Base-by-base conservation (phyloP, 495 filamentous ascomycete species). In the Trichoderma virens region DNA sequence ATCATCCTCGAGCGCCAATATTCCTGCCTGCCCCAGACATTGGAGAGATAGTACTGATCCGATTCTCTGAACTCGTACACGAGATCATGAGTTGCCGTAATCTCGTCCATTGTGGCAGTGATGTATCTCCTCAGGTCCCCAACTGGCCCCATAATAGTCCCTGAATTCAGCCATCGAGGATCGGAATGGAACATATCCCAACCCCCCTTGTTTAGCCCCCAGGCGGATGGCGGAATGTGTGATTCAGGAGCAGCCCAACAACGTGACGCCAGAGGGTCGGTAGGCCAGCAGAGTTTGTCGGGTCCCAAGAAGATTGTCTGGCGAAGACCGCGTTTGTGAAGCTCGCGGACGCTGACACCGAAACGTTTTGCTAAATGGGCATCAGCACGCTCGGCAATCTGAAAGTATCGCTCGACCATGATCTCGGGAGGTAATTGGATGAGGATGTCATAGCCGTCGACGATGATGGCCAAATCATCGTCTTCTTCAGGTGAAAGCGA, bases 1-100 rank as follows among this genome's bases (percentile, higher is more conserved):
- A 25, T 28, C 35, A 34, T 75, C 47, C 79, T 70, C 66, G 86
- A 80, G 32, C 84, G 75, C 39, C 82, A 72, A 32, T 83, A 82
- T 70, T 87, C 84, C 66, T 87, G 83, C 32, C 80, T 76, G 56
- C 83, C 84, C 62, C 80, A 85, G 61, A 87, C 80, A 63, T 83
- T 76, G 23, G 81, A 80, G 60, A 86, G 74, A 14, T 82, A 77
- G 62, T 78, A 70, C 70, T 84, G 77, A 66, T 85, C 81, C 3
- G 64, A 65, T n/a, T 64, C 62, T 23, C 51, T 32, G 31, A 59
- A 59, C 62, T 59, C 45, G 32, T 64, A 39, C 18, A 25, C 25
- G 25, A 47, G 28, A 9, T 60, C 64, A 39, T 69, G 28, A 14
- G 68, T 64, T n/a, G 63, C 59, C n/a, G 39, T 7, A 27, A 71